phyloP scores from a whole-genome alignment of 2,329 filamentous ascomycete species.

The Apiospora rasikravindrae region DNA sequence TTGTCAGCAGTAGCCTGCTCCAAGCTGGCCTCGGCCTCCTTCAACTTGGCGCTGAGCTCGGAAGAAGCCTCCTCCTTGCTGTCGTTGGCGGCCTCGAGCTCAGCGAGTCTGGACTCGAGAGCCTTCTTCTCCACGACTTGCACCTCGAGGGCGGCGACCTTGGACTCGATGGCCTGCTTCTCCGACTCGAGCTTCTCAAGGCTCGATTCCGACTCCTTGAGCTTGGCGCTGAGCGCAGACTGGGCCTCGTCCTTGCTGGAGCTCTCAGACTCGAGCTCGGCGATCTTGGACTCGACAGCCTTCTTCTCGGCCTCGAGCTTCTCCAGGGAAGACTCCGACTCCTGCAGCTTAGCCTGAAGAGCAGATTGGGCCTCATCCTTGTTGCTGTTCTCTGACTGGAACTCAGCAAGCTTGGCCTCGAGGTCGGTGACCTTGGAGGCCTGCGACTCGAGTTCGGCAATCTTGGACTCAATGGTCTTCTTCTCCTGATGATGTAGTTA shows the following conservation, averaged over 20 bases:
- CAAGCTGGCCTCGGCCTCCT: slow-evolving; percentile 23
- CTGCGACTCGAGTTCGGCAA: slow-evolving; percentile 32
- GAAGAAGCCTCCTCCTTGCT: slow-evolving; percentile 29
- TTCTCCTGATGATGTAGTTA: slow-evolving; percentile 31
- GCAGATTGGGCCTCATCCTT: slow-evolving; percentile 30
- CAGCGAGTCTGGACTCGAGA: slow-evolving; percentile 33
- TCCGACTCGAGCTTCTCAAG: slow-evolving; percentile 36
- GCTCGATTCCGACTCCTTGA: slow-evolving; percentile 23
- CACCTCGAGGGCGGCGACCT: slow-evolving; percentile 32
- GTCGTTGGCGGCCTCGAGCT: slow-evolving; percentile 32
- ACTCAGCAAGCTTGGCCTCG: slow-evolving; percentile 32
- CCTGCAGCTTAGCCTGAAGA: slow-evolving; percentile 28
- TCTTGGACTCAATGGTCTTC: slow-evolving; percentile 31
- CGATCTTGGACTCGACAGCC: slow-evolving; percentile 33
- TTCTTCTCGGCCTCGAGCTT: slow-evolving; percentile 35
- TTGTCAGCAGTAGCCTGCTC: slow-evolving; percentile 4
- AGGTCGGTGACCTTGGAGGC: slow-evolving; percentile 26
- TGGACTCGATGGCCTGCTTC: slow-evolving; percentile 29
- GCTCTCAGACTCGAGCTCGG: slow-evolving; percentile 31
- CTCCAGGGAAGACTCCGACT: slow-evolving; percentile 28
- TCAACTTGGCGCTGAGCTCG: slow-evolving; percentile 29
- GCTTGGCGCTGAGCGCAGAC: slow-evolving; percentile 29
- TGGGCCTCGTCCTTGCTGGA: slow-evolving; percentile 31
- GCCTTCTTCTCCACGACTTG: slow-evolving; percentile 20
- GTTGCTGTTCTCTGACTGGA: slow-evolving; percentile 31